phyloP scores from a whole-genome alignment of 768 basidiomycete species.

The Suillus weaverae region DNA sequence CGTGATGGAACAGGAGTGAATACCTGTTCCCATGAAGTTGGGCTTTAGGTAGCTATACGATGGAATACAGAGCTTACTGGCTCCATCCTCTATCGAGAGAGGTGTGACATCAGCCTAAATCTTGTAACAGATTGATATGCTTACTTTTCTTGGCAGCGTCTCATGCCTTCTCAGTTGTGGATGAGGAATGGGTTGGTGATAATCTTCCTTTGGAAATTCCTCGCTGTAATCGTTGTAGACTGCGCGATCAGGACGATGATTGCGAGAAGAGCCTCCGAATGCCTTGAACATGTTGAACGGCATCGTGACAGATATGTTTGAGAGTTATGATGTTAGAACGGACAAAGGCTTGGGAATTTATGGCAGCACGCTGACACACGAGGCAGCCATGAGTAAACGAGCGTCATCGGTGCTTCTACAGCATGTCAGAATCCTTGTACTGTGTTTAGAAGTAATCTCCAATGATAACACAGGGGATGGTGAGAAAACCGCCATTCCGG shows the following conservation, averaged over 20 bases:
- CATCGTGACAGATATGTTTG: slow-evolving; percentile 27
- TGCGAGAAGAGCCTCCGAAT: slow-evolving; percentile 32
- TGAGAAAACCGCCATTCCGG: background rate
- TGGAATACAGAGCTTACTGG: slow-evolving; percentile 24
- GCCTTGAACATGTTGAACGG: slow-evolving; percentile 40
- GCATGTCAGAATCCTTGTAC: background rate
- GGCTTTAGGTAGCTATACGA: slow-evolving; percentile 1
- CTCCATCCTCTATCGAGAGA: slow-evolving; percentile 28
- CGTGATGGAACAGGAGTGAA: slow-evolving; percentile 35
- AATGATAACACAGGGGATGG: background rate
- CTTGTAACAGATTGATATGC: background rate
- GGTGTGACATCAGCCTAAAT: background rate
- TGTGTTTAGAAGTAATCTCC: background rate
- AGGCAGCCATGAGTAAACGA: slow-evolving; percentile 22
- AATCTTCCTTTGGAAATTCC: slow-evolving; percentile 29
- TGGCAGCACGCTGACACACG: slow-evolving; percentile 23
- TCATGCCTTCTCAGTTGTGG: slow-evolving; percentile 18
- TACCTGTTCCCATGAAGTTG: slow-evolving; percentile 20
- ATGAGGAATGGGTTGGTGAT: slow-evolving; percentile 18
- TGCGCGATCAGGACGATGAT: slow-evolving; percentile 23
- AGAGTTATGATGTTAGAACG: slow-evolving; percentile 17
- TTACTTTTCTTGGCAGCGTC: slow-evolving; percentile 9
- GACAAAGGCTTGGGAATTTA: slow-evolving; percentile 25
- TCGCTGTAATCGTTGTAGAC: slow-evolving; percentile 28
- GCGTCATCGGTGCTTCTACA: slow-evolving; percentile 9